Evolutionary conservation across 2,329 filamentous ascomycete species (phyloP).

Genomic region (Zasmidium cellare): DNA sequence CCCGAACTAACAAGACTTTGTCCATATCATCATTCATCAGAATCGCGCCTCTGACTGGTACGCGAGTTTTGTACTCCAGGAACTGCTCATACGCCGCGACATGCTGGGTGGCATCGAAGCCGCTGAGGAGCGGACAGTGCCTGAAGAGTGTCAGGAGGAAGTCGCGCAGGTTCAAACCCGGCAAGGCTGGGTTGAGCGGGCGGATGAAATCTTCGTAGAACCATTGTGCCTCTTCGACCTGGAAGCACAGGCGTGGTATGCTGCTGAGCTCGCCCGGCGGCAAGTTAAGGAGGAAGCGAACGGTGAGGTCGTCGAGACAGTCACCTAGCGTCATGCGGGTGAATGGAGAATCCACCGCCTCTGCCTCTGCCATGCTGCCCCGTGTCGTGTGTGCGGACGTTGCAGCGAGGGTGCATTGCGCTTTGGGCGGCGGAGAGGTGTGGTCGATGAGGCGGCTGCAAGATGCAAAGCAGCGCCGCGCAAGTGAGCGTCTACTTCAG

Average conservation of each 20-base stretch:
- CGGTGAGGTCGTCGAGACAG: constrained; percentile 96
- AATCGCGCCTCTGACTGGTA: constrained; percentile 92
- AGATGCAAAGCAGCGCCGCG: constrained; percentile 9
- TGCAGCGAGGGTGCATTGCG: constrained; percentile 22
- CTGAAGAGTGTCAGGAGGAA: constrained; percentile 92
- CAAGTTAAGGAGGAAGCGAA: constrained; percentile 97
- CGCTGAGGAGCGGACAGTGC: constrained; percentile 84
- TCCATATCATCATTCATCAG: constrained; percentile 95
- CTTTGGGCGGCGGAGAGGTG: neutral
- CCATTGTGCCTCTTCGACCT: constrained; percentile 99
- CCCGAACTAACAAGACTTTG: constrained; percentile 87
- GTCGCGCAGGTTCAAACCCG: constrained; percentile 77
- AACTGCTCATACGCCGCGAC: constrained; percentile 87
- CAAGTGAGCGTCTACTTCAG: constrained; percentile 4
- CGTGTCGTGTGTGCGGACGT: constrained; percentile 43
- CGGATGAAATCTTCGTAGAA: constrained; percentile 99
- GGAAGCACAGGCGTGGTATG: constrained; percentile 93
- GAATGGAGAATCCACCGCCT: constrained; percentile 52
- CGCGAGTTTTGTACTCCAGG: constrained; percentile 87
- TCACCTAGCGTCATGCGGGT: constrained; percentile 85
- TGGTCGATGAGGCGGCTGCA: constrained; percentile 2
- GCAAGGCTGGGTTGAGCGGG: constrained; percentile 71
- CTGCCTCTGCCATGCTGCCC: constrained; percentile 31
- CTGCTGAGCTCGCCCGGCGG: constrained; percentile 86
- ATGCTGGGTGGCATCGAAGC: constrained; percentile 75